Conservation (phyloP, 345 rosid species). For the Rhodamnia rubescens region DNA sequence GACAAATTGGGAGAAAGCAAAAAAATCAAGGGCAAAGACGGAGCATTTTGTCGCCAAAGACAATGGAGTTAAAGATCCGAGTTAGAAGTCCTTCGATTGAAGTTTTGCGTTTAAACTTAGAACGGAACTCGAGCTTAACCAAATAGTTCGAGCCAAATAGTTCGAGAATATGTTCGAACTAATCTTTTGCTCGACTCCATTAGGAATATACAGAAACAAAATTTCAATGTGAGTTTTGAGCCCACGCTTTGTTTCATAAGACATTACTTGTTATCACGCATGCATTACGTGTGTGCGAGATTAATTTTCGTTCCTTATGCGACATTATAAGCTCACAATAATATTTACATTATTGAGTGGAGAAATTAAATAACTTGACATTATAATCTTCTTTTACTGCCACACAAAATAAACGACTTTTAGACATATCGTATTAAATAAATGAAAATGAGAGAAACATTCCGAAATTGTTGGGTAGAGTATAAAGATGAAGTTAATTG, state of each 20-base stretch:
- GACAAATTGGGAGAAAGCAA: background rate
- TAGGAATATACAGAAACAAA: background rate
- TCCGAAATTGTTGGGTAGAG: background rate
- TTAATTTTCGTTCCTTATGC: background rate
- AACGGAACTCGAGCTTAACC: background rate
- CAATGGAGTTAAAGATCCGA: background rate
- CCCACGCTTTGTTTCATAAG: background rate
- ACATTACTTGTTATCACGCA: background rate
- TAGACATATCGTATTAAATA: too few species aligned
- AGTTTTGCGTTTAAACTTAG: too few species aligned
- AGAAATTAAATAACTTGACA: background rate
- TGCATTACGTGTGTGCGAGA: fast-evolving
- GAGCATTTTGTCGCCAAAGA: background rate
- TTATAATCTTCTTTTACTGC: background rate
- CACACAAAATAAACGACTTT: background rate
- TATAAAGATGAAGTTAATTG: background rate
- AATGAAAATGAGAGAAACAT: fast-evolving
- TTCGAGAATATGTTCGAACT: background rate
- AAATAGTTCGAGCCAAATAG: background rate
- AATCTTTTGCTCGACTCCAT: background rate
- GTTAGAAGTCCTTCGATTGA: background rate
- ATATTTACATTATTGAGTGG: background rate
- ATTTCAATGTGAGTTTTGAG: background rate
- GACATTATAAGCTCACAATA: background rate
- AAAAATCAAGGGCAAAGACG: background rate